phyloP scores from a whole-genome alignment of 2,329 filamentous ascomycete species.

The Alternaria sp. region DNA sequence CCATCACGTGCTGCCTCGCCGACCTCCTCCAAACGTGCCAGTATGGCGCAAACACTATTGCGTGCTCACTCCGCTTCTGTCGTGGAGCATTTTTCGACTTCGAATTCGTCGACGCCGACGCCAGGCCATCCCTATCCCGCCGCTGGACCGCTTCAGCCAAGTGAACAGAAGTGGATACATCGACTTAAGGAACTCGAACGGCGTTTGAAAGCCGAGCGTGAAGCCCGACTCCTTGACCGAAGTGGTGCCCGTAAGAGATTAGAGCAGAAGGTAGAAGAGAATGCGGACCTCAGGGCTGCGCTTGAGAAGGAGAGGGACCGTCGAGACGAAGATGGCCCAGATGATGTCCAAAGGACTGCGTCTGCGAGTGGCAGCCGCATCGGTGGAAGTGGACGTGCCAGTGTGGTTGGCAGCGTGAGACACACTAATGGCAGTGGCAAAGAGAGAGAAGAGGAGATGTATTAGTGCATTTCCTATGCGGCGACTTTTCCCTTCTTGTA shows the following conservation, averaged over 20 bases:
- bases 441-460: conserved; percentile 25
- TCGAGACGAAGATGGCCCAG: conserved; percentile 24
- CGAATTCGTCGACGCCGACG: conserved; percentile 23
- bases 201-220: conserved; percentile 86
- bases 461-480: conserved; percentile 23
- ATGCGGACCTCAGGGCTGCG: conserved; percentile 70
- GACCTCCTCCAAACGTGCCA: conserved; percentile 49
- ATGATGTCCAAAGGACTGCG: conserved; percentile 21
- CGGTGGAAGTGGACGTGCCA: conserved; percentile 26
- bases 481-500: not conserved
- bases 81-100: conserved; percentile 52
- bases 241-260: conserved; percentile 81
- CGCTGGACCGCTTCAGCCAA: conserved; percentile 51
- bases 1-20: conserved; percentile 38
- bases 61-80: conserved; percentile 62
- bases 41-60: conserved; percentile 59
- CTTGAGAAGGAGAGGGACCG: conserved; percentile 63
- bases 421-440: conserved; percentile 15
- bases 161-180: conserved; percentile 82
- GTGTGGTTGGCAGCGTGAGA: conserved; percentile 22
- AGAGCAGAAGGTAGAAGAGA: conserved; percentile 76
- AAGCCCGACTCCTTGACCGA: conserved; percentile 83
- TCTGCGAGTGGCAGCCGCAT: conserved; percentile 26
- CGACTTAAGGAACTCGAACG: conserved; percentile 86
- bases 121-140: conserved; percentile 42